Percentiles rank a stretch among this genome's conserved stretches.
Evolutionary conservation across 164 flowering plant species (phyloP).

Genomic region (grape (Vitis vinifera)): ASM3070453v1 NC_081818.1:29630501-29631000

Average conservation of each 20-base stretch:
- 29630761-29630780: conserved; percentile 96
- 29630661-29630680: conserved; percentile 40
- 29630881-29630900: not conserved
- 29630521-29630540: conserved; percentile 63
- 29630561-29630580: conserved; percentile 56
- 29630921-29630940: not conserved
- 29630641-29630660: conserved; percentile 95
- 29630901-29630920: not conserved
- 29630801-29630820: conserved; percentile 86
- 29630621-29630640: conserved; percentile 87
- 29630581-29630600: conserved; percentile 77
- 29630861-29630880: not conserved
- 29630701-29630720: not conserved
- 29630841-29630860: not conserved
- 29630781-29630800: conserved; percentile 95
- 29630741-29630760: conserved; percentile 87
- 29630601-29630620: conserved; percentile 90
- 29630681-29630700: not conserved
- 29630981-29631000: no score
- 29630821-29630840: conserved; percentile 40
- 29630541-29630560: conserved; percentile 52
- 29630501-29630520: conserved; percentile 69
- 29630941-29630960: not conserved
- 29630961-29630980: no score
- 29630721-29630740: not conserved